Conservation (phyloP, 2,329 filamentous ascomycete species). For the Trichoderma gracile region DNA sequence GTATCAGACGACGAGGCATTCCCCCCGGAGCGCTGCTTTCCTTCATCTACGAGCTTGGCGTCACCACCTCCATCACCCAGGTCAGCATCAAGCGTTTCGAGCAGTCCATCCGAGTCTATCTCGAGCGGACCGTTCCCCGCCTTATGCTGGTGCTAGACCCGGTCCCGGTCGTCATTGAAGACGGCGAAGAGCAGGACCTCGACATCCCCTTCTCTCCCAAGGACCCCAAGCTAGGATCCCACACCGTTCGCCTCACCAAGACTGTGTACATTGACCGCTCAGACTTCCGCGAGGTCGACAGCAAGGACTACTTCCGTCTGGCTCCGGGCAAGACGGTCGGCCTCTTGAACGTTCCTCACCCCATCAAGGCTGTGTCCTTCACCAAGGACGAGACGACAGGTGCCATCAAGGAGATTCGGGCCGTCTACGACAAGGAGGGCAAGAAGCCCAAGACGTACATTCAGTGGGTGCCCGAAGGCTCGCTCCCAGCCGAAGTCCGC, state of each 20-base stretch:
- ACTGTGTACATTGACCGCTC: constrained; percentile 52
- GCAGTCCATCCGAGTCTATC: constrained; percentile 78
- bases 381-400: constrained; percentile 65
- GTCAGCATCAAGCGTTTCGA: constrained; percentile 86
- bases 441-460: constrained; percentile 76
- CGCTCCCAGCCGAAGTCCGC: constrained; percentile 68
- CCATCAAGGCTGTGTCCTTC: constrained; percentile 69
- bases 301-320: constrained; percentile 76
- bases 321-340: constrained; percentile 76
- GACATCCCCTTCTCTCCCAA: constrained; percentile 82
- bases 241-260: constrained; percentile 65
- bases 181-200: constrained; percentile 59
- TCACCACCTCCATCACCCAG: constrained; percentile 77
- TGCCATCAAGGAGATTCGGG: constrained; percentile 65
- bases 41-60: constrained; percentile 88
- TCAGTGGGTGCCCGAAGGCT: constrained; percentile 75
- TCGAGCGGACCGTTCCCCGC: constrained; percentile 84
- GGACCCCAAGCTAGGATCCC: constrained; percentile 65
- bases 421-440: constrained; percentile 63
- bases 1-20: constrained; percentile 78
- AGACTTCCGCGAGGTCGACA: constrained; percentile 75
- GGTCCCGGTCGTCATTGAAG: constrained; percentile 77
- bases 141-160: constrained; percentile 90
- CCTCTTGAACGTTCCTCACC: constrained; percentile 69
- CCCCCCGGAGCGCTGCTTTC: constrained; percentile 85